Evolutionary conservation across 129 eudicot species (phyloP).

Genomic region (Saposhnikovia divaricata): DNA sequence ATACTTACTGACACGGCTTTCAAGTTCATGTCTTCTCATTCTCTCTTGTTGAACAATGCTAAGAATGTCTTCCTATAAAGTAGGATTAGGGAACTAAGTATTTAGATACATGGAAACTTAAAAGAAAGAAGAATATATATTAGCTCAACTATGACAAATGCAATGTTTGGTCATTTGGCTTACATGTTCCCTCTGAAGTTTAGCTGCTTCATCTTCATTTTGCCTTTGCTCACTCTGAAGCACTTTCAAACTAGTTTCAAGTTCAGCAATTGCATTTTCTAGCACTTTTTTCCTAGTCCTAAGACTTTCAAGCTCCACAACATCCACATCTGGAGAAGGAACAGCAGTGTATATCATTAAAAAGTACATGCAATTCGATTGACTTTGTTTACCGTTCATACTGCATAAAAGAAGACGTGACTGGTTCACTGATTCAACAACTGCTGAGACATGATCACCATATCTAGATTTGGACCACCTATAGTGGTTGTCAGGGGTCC

Average conservation of each 20-base stretch:
- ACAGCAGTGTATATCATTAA: background rate
- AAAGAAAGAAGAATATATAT: background rate
- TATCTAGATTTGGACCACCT: constrained; percentile 79
- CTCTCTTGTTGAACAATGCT: constrained; percentile 36
- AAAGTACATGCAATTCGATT: background rate
- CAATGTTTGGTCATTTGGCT: constrained; percentile 16
- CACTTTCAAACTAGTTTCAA: constrained; percentile 37
- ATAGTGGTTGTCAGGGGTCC: constrained; percentile 98
- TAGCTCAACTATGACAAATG: background rate
- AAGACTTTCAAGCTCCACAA: constrained; percentile 47
- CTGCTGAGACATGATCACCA: constrained; percentile 75
- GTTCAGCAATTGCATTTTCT: constrained; percentile 32
- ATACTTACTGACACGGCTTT: constrained; percentile 59
- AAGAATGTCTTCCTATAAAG: constrained; percentile 60
- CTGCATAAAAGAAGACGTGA: constrained; percentile 72
- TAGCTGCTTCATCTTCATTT: constrained; percentile 64
- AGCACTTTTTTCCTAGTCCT: constrained; percentile 44
- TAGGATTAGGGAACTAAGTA: background rate
- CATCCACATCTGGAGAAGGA: constrained; percentile 51
- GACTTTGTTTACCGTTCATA: constrained; percentile 21
- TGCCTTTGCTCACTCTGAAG: constrained; percentile 48
- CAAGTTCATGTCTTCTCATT: constrained; percentile 49
- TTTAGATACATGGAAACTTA: background rate
- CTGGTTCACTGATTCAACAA: constrained; percentile 51
- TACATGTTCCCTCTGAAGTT: constrained; percentile 65